Evolutionary conservation across 768 basidiomycete species (phyloP).

Genomic region (Pleurotus citrinopileatus): DNA sequence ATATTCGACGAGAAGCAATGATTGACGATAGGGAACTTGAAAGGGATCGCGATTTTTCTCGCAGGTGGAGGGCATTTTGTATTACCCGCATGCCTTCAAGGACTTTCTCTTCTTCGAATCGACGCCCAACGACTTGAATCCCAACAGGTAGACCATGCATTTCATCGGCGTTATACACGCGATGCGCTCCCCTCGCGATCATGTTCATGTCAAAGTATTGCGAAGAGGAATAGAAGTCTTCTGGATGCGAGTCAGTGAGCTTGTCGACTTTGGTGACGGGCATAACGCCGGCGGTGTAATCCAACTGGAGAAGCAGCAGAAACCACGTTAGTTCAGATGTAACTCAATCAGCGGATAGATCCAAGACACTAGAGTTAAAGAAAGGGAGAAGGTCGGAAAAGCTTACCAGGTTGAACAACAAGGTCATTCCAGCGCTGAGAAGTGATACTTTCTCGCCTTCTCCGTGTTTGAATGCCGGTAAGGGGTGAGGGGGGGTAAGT

Average conservation of each 20-base stretch:
- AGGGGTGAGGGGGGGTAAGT: conserved; percentile 39
- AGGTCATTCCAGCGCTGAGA: conserved; percentile 61
- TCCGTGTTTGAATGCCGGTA: conserved; percentile 56
- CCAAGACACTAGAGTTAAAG: too few relatives aligned
- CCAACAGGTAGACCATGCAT: conserved; percentile 72
- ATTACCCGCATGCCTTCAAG: conserved; percentile 65
- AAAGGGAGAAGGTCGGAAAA: background rate
- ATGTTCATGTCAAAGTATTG: conserved; percentile 30
- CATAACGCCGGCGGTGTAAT: conserved; percentile 56
- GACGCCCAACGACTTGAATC: conserved; percentile 59
- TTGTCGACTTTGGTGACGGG: conserved; percentile 55
- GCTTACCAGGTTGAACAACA: conserved; percentile 66
- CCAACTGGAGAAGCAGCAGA: conserved; percentile 32
- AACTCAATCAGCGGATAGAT: too few relatives aligned
- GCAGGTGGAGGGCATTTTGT: conserved; percentile 30
- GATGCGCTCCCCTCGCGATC: conserved; percentile 37
- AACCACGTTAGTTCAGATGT: background rate
- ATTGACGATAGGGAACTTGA: too few relatives aligned
- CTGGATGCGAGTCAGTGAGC: conserved; percentile 30
- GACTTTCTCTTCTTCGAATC: conserved; percentile 73
- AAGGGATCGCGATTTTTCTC: too few relatives aligned
- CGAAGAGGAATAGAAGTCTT: conserved; percentile 28
- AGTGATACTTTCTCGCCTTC: conserved; percentile 50
- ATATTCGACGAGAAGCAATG: too few relatives aligned
- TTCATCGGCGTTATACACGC: conserved; percentile 53